Evolutionary conservation across 768 basidiomycete species (phyloP).

Genomic region (Tulasnella sp.): DNA sequence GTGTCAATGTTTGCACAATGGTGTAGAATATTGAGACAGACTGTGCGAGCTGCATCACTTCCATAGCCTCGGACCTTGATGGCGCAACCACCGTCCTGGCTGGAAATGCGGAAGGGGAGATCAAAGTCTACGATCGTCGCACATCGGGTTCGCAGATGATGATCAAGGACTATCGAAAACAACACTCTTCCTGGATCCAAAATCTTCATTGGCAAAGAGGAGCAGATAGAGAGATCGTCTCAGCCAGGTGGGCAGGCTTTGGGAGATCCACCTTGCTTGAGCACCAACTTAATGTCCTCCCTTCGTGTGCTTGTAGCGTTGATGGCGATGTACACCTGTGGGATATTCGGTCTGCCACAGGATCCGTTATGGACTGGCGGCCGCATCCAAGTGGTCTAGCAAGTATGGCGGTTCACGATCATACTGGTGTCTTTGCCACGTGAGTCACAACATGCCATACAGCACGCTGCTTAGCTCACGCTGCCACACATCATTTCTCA

Average conservation of each 20-base stretch:
- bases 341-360: conserved; percentile 64
- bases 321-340: conserved; percentile 87
- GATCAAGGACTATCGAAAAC: conserved; percentile 57
- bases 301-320: no score
- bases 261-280: neutral
- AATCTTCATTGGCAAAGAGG: conserved; percentile 78
- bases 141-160: conserved; percentile 72
- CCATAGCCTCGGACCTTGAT: conserved; percentile 66
- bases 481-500: conserved; percentile 21
- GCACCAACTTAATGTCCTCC: conserved; percentile 6
- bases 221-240: conserved; percentile 57
- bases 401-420: conserved; percentile 76
- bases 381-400: conserved; percentile 62
- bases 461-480: no score
- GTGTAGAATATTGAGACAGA: conserved; percentile 78
- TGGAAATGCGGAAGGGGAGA: conserved; percentile 83
- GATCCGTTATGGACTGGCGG: conserved; percentile 50
- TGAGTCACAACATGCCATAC: no score
- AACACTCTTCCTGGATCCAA: conserved; percentile 78
- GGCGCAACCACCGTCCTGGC: conserved; percentile 73
- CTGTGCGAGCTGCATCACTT: conserved; percentile 80
- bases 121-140: conserved; percentile 89
- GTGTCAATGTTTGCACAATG: neutral
- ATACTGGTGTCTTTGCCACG: conserved; percentile 76
- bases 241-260: conserved; percentile 55